Conservation (phyloP, 2,329 filamentous ascomycete genomes). For the Sporothrix brasiliensis region DNA sequence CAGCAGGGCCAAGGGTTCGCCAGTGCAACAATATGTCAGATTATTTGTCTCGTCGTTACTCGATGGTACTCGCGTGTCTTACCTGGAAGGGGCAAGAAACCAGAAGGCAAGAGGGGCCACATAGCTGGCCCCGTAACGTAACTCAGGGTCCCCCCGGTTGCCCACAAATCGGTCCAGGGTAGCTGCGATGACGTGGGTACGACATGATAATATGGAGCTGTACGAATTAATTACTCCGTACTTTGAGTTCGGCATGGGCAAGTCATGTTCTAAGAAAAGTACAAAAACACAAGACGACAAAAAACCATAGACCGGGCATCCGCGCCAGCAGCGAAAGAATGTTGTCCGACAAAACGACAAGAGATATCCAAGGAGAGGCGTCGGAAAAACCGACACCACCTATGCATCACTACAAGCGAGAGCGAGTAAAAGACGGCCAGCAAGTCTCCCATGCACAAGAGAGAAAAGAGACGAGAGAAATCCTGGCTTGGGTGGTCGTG, state of each 20-base stretch:
- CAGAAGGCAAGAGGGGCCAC: not conserved
- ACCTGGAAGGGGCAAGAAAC: not conserved
- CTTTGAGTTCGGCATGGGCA: constrained; percentile 1
- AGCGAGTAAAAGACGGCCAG: not conserved
- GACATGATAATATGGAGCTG: not conserved
- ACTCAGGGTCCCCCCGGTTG: constrained; percentile 18
- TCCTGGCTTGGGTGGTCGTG: not conserved
- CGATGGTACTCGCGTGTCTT: constrained; percentile 8
- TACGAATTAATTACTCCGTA: too few species aligned
- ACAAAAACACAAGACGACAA: too few species aligned
- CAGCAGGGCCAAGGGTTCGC: constrained; percentile 2
- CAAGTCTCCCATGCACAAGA: constrained; percentile 1
- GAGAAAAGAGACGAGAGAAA: not conserved
- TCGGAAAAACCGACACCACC: not conserved
- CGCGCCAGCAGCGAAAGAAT: not conserved
- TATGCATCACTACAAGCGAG: not conserved
- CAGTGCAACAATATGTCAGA: not conserved
- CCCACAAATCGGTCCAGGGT: constrained; percentile 6
- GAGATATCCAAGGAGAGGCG: constrained; percentile 4
- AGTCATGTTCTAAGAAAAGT: not conserved
- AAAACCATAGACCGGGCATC: not conserved
- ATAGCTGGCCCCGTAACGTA: constrained; percentile 14
- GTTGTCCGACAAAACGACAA: not conserved
- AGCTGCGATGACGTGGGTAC: not conserved
- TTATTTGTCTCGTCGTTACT: not conserved